Evolutionary conservation across 805 yeast genomes (phyloP).

Genomic region (Cyberlindnera misumaiensis): DNA sequence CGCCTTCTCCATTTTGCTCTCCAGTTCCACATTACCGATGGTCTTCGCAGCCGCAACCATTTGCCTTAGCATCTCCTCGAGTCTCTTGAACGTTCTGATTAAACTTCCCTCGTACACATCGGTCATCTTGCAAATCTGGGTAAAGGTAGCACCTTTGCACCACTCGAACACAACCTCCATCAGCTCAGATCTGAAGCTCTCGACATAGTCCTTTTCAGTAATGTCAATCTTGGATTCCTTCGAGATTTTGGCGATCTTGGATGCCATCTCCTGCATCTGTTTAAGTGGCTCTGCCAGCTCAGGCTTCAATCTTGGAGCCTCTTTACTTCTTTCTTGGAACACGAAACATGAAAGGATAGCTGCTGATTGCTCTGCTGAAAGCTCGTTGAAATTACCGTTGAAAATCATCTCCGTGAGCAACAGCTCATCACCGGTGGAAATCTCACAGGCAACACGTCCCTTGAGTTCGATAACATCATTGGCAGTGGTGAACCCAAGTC

Average conservation of each 20-base stretch:
- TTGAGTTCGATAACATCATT: slow-evolving; percentile 89
- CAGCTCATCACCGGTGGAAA: slow-evolving; percentile 81
- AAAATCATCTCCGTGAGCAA: slow-evolving; percentile 86
- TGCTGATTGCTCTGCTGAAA: slow-evolving; percentile 86
- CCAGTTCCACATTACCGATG: slow-evolving; percentile 83
- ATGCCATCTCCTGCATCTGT: slow-evolving; percentile 85
- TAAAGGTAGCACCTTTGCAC: slow-evolving; percentile 94
- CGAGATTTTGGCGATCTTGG: slow-evolving; percentile 80
- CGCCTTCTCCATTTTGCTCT: slow-evolving; percentile 83
- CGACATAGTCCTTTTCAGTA: slow-evolving; percentile 88
- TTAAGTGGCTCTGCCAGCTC: slow-evolving; percentile 91
- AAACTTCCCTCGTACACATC: slow-evolving; percentile 97
- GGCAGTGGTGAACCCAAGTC: slow-evolving; percentile 83
- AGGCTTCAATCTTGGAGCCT: slow-evolving; percentile 76
- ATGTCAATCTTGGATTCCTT: slow-evolving; percentile 87
- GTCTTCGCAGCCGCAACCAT: slow-evolving; percentile 88
- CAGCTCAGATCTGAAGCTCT: slow-evolving; percentile 82
- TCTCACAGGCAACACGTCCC: slow-evolving; percentile 97
- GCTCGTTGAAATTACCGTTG: slow-evolving; percentile 89
- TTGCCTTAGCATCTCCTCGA: slow-evolving; percentile 90
- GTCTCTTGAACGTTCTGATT: slow-evolving; percentile 88
- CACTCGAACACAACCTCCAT: slow-evolving; percentile 97
- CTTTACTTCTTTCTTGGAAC: slow-evolving; percentile 93
- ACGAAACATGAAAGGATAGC: slow-evolving; percentile 91
- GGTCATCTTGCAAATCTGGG: slow-evolving; percentile 97